Evolutionary conservation across 306 rosid species (phyloP).

Genomic region (Rosa lucieae): DNA sequence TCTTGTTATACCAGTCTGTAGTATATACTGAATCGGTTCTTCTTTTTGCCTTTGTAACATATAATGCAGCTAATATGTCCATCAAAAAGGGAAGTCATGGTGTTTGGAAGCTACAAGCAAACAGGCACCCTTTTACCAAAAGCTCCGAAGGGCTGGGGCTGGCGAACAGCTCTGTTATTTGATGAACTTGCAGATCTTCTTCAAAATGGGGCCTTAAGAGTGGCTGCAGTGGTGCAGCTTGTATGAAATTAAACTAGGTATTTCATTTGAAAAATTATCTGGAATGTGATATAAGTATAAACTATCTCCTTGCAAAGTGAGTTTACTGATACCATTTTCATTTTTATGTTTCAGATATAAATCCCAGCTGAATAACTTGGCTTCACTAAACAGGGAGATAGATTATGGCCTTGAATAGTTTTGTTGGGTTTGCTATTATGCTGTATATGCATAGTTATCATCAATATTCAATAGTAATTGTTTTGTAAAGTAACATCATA

Average conservation of each 20-base stretch:
- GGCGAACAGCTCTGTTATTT: conserved; percentile 91
- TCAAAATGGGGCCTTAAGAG: conserved; percentile 84
- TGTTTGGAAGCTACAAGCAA: conserved; percentile 87
- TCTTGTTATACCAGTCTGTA: background rate
- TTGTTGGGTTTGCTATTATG: background rate
- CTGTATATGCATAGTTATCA: background rate
- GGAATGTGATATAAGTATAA: background rate
- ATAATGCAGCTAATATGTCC: conserved; percentile 76
- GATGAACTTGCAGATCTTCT: conserved; percentile 89
- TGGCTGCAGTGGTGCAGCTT: conserved; percentile 91
- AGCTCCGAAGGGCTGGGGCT: conserved; percentile 99
- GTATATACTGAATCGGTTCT: conserved; percentile 23
- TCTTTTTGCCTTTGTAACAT: conserved; percentile 14
- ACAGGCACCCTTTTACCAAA: conserved; percentile 95
- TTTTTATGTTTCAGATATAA: conserved; percentile 23
- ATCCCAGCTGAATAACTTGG: background rate
- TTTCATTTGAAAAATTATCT: background rate
- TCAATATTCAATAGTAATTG: background rate
- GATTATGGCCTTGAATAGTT: background rate
- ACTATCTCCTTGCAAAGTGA: conserved; percentile 21
- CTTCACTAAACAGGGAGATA: background rate
- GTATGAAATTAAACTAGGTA: conserved; percentile 44
- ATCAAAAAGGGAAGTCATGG: conserved; percentile 90
- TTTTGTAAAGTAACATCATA: conserved; percentile 2
- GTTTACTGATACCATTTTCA: background rate